Base-by-base conservation (phyloP, 2,329 filamentous ascomycete genomes). In the Dactylellina drechsleri region DNA sequence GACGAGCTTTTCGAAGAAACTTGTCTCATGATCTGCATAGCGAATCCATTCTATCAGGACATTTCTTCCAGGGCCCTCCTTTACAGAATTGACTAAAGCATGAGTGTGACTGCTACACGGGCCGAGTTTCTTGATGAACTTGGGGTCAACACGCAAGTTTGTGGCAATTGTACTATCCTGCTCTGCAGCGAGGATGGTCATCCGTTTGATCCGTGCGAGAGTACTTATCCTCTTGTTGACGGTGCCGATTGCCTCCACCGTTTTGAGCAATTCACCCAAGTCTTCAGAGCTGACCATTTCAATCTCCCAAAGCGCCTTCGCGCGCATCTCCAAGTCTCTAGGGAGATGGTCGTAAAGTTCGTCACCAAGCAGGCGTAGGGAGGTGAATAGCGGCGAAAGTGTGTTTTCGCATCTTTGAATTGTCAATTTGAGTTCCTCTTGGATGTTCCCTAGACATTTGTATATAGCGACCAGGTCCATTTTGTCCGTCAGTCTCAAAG, bases 241-340 rank as follows among this genome's bases (percentile, higher is more conserved):
- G 1, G n/a, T 20, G 13, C 47, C 59, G 7, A 54, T 28, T 16
- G 18, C 59, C 12, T 72, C 31, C 12, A 40, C 41, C 0, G 67
- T 65, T 31, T 72, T 58, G 20, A 65, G 59, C 20, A 65, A 49
- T 40, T 65, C 52, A 2, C 20, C 53, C 15, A 72, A 31, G 20
- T 72, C 45, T 40, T 72, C 59, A 2, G 67, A 59, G 20, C 59
- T 62, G 16, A 72, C 53, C 67, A 72, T 72, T 59, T 65, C 52
- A 6, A 72, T 65, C 41, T 72, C 67, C 67, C 67, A 72, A 16
- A 45, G 53, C 15, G 43, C 52, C 13, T 65, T 72, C 2, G 67
- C 67, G 2, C 18, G 45, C 23, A 60, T 65, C 31, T 53, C 59
- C 2, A 65, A 10, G 1, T 65, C 67, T 43, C 26, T 12, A 0